Evolutionary conservation across 768 basidiomycete genomes (phyloP), one percentile per base, ranked within the genome.

Genomic region (Boletus insuetus): DNA sequence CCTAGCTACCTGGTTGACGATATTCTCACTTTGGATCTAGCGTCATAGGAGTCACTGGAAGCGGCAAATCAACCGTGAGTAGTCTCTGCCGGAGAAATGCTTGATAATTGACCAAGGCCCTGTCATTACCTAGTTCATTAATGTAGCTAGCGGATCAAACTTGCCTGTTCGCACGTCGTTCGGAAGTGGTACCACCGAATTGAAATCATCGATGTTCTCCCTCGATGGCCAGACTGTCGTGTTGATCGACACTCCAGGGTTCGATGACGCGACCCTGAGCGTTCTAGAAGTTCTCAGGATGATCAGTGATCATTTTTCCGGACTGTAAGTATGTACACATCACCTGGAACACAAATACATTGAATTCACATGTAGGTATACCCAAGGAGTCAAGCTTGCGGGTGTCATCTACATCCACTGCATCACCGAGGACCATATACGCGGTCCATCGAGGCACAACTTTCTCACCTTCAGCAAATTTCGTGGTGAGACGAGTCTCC

Each of bases 241-340:
- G 1, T 66, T 85, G 24, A 77, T 85, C 49, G 83, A 85, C 59
- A 84, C 82, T 0, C 82, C 83, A 2, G 83, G 83, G 6, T 84
- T 83, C 54, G 81, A 82, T 56, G 81, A 83, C 55, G 75, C 77
- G 4, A 38, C 37, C n/a, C 71, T 67, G 40, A 77, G 70, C 53
- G 79, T 81, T 41, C 69, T 75, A 0, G 74, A 76, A 14, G 72
- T 83, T 5, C 66, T 82, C 22, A 74, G 69, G 31, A 70, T 74
- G 69, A 80, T 82, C 43, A 77, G 79, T 57, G 74, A 20, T 16
- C 60, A 61, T 22, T 61, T 64, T 40, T 46, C 63, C 24, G 55
- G 55, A 47, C 59, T 61, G 66, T 68, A 48, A 61, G 66, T 24
- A 41, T 14, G 13, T 22, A 4, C 37, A 31, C 42, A 17, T 56